Percentiles rank a stretch among this genome's conserved stretches.
These are phyloP conservation scores for Diaporthe capsici DNA, from an alignment of 2,329 filamentous ascomycete genomes.

Conservation along the genomic window DNA sequence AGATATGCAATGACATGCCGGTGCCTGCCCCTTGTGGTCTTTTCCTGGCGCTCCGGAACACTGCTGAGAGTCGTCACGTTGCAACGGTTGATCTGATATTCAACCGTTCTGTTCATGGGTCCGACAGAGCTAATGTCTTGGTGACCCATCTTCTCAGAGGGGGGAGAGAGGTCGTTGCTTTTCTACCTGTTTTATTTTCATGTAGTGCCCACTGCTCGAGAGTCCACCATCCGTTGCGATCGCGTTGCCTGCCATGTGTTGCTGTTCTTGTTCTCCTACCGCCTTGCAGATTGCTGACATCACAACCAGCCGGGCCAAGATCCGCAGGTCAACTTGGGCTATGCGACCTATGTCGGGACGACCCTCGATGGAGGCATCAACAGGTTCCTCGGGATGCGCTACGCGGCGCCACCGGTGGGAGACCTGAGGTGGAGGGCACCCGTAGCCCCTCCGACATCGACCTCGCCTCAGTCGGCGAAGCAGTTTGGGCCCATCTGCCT, in stretches of 20 bases:
- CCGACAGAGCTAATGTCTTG: neutral
- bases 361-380: slow-evolving; percentile 50
- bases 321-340: slow-evolving; percentile 40
- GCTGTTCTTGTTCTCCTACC: neutral
- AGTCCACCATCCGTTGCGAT: no score
- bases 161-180: no score
- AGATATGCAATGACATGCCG: slow-evolving; percentile 28
- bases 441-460: slow-evolving; percentile 54
- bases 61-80: neutral
- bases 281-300: slow-evolving; percentile 26
- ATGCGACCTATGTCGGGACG: slow-evolving; percentile 41
- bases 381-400: slow-evolving; percentile 65
- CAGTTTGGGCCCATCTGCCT: slow-evolving; percentile 63
- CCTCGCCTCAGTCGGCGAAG: slow-evolving; percentile 53
- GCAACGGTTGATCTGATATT: neutral
- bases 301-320: slow-evolving; percentile 27
- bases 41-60: neutral
- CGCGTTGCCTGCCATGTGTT: neutral
- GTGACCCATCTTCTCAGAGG: neutral
- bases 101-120: neutral
- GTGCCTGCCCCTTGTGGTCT: slow-evolving; percentile 13
- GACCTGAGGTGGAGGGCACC: slow-evolving; percentile 67
- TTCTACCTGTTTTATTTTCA: neutral
- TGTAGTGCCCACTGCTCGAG: neutral
- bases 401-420: slow-evolving; percentile 64